Percentiles rank a stretch among this genome's conserved stretches.
Conservation (phyloP, 805 yeast species). For the Tetrapisispora phaffii region DNA sequence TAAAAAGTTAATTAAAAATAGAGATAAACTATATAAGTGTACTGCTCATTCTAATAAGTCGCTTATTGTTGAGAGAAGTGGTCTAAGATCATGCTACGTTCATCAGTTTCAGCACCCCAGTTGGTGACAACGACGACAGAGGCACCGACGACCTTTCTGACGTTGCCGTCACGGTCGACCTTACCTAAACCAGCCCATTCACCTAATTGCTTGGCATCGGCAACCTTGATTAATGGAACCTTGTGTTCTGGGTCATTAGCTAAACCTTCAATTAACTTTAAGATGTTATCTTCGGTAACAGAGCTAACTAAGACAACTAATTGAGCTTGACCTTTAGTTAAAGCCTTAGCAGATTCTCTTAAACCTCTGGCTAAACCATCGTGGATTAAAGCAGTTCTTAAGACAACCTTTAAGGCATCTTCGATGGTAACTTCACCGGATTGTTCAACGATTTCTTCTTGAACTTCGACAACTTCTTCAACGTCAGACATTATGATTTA, state of each 20-base stretch:
- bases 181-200: constrained; percentile 99
- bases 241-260: constrained; percentile 95
- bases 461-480: constrained; percentile 67
- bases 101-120: constrained; percentile 99
- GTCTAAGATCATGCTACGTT: constrained; percentile 91
- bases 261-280: constrained; percentile 97
- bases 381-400: constrained; percentile 95
- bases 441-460: constrained; percentile 71
- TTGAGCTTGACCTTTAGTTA: constrained; percentile 95
- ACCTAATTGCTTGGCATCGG: constrained; percentile 99
- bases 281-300: constrained; percentile 94
- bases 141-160: constrained; percentile 99
- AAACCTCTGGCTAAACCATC: constrained; percentile 99
- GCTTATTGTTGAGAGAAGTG: constrained; percentile 84
- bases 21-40: neutral
- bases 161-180: constrained; percentile 99
- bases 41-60: constrained; percentile 4
- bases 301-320: constrained; percentile 95
- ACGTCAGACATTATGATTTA: constrained; percentile 20
- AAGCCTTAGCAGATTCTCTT: constrained; percentile 99
- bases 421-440: constrained; percentile 89
- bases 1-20: neutral
- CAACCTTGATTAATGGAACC: constrained; percentile 97
- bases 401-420: constrained; percentile 96
- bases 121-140: constrained; percentile 98